phyloP scores from a whole-genome alignment of 345 rosid species.

The Rhizophora apiculata region DNA sequence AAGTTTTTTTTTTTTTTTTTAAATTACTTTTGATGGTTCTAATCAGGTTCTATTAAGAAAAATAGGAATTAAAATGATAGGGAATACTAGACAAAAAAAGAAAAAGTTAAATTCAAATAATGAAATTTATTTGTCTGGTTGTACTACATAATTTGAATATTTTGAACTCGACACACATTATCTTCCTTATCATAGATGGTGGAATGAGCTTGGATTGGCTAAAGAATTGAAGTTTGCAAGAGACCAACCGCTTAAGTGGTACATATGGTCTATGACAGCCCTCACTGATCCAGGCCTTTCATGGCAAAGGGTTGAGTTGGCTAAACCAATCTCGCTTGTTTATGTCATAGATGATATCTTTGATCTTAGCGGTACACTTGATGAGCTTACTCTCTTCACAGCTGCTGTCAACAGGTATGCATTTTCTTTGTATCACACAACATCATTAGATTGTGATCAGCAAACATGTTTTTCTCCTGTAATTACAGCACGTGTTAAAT shows the following conservation, averaged over 20 bases:
- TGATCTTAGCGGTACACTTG: constrained; percentile 38
- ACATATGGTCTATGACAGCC: constrained; percentile 41
- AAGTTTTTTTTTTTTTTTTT: no score
- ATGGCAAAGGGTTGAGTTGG: constrained; percentile 40
- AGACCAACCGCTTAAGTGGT: constrained; percentile 52
- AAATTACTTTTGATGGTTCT: no score
- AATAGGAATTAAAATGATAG: no score
- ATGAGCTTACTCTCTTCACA: constrained; percentile 46
- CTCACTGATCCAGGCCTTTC: constrained; percentile 47
- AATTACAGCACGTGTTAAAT: no score
- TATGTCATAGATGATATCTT: constrained; percentile 55
- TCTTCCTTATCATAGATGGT: constrained; percentile 41
- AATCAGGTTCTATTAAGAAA: no score
- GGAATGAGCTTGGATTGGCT: constrained; percentile 45
- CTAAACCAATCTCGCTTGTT: constrained; percentile 51
- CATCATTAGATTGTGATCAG: no score
- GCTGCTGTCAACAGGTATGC: constrained; percentile 36
- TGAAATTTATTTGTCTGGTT: no score
- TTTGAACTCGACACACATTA: not conserved
- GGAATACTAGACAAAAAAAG: no score
- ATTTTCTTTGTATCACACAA: constrained; percentile 14
- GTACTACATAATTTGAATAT: no score
- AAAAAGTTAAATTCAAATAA: no score
- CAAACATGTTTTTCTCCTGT: no score
- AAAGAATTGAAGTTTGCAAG: constrained; percentile 45